phyloP scores from a whole-genome alignment of 129 eudicot genomes.

The Flaveria sonorensis region DNA sequence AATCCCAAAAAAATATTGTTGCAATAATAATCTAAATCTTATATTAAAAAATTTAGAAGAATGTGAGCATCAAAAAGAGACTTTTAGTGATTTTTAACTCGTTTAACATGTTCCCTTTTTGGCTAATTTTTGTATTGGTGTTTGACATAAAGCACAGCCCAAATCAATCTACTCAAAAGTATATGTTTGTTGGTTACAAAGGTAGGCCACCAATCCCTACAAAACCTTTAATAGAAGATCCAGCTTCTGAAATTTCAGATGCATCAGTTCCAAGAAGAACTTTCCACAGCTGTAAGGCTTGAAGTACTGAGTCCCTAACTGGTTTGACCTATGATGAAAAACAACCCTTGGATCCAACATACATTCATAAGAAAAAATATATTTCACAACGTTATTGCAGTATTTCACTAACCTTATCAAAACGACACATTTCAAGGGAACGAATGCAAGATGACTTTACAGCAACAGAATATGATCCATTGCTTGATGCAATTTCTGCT shows the following conservation, averaged over 20 bases:
- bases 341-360: constrained; percentile 26
- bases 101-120: neutral
- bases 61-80: neutral
- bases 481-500: constrained; percentile 72
- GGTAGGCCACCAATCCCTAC: constrained; percentile 20
- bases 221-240: constrained; percentile 80
- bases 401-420: constrained; percentile 68
- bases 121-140: neutral
- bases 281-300: constrained; percentile 88
- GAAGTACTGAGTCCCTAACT: constrained; percentile 81
- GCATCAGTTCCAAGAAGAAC: constrained; percentile 58
- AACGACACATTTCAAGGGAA: constrained; percentile 85
- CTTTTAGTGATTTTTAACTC: neutral
- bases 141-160: constrained; percentile 3
- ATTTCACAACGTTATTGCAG: neutral
- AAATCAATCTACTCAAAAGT: neutral
- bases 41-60: neutral
- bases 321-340: constrained; percentile 77
- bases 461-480: constrained; percentile 52
- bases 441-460: constrained; percentile 71
- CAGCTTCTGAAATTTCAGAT: constrained; percentile 78
- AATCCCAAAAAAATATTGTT: neutral
- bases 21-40: neutral
- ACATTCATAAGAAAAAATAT: constrained; percentile 14
- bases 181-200: neutral